These are phyloP conservation scores for Chaetomium olivaceum DNA, from an alignment of 2,329 filamentous ascomycete species.

Conservation along the genomic window DNA sequence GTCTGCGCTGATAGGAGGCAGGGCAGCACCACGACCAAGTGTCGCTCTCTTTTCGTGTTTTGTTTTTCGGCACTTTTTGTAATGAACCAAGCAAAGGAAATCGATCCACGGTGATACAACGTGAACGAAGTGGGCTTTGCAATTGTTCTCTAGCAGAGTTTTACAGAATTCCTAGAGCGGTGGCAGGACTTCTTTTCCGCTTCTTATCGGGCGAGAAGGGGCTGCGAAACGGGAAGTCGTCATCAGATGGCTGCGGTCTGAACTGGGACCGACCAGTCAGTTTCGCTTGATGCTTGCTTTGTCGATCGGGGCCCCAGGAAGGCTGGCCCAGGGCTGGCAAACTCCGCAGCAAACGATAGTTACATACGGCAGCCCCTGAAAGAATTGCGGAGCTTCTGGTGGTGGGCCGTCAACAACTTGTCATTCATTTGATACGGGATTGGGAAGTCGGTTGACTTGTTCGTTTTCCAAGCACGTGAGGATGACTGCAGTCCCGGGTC, in stretches of 20 bases:
- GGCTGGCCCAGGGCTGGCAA: conserved; percentile 16
- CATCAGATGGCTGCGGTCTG: conserved; percentile 14
- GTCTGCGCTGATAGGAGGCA: conserved; percentile 30
- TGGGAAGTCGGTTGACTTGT: neutral
- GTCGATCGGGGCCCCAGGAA: conserved; percentile 20
- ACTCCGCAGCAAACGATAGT: conserved; percentile 21
- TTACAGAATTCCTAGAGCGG: neutral
- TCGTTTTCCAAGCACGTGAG: conserved; percentile 16
- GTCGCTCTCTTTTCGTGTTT: conserved; percentile 4
- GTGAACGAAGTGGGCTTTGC: neutral
- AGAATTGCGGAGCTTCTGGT: conserved; percentile 7
- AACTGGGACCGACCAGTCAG: neutral
- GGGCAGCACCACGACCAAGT: conserved; percentile 15
- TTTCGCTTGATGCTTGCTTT: conserved; percentile 10
- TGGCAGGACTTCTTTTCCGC: conserved; percentile 1
- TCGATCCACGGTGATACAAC: neutral
- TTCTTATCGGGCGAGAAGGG: neutral
- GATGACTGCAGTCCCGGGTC: conserved; percentile 4
- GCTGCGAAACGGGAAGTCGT: conserved; percentile 7
- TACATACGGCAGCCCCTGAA: conserved; percentile 20
- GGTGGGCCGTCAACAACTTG: conserved; percentile 8
- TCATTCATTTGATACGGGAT: neutral
- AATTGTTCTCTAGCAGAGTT: neutral
- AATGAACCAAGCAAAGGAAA: neutral
- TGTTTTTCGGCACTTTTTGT: neutral